Percentiles rank a stretch among this genome's conserved stretches.
Evolutionary conservation across 192 early-diverging fungal species (phyloP).

Genomic region (Coemansia sp.): DNA sequence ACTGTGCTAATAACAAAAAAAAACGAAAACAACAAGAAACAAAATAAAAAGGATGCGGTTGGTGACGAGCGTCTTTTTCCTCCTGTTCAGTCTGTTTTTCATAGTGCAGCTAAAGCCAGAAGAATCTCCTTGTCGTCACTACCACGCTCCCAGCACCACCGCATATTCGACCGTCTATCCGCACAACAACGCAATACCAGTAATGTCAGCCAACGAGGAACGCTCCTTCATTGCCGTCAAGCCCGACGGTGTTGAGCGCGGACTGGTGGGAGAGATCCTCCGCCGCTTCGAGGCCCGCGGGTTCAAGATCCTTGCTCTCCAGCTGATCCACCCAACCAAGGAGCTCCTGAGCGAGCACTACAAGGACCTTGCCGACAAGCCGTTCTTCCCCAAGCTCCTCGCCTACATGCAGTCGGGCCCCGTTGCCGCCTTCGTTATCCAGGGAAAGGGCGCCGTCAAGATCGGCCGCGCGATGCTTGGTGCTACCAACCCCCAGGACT

Average conservation of each 20-base stretch:
- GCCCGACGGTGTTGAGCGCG: constrained; percentile 68
- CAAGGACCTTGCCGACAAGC: constrained; percentile 76
- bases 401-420: constrained; percentile 89
- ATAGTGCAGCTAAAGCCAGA: constrained; percentile 1
- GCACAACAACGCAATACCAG: constrained; percentile 10
- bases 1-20: not conserved
- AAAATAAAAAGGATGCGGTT: constrained; percentile 22
- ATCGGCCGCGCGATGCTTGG: constrained; percentile 85
- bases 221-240: constrained; percentile 56
- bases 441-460: constrained; percentile 88
- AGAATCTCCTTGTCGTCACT: constrained; percentile 1
- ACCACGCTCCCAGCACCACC: constrained; percentile 7
- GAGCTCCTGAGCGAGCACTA: constrained; percentile 81
- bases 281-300: constrained; percentile 90
- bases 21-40: constrained; percentile 6
- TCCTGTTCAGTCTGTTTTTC: constrained; percentile 31
- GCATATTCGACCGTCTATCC: not conserved
- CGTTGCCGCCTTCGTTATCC: constrained; percentile 94
- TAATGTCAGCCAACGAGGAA: constrained; percentile 54
- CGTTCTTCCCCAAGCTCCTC: constrained; percentile 87
- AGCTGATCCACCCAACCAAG: constrained; percentile 71
- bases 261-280: constrained; percentile 91
- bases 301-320: constrained; percentile 84
- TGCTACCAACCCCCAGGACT: constrained; percentile 90
- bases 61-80: constrained; percentile 16